Evolutionary conservation across 495 filamentous ascomycete genomes (phyloP).

Genomic region (Tuber melanosporum): DNA sequence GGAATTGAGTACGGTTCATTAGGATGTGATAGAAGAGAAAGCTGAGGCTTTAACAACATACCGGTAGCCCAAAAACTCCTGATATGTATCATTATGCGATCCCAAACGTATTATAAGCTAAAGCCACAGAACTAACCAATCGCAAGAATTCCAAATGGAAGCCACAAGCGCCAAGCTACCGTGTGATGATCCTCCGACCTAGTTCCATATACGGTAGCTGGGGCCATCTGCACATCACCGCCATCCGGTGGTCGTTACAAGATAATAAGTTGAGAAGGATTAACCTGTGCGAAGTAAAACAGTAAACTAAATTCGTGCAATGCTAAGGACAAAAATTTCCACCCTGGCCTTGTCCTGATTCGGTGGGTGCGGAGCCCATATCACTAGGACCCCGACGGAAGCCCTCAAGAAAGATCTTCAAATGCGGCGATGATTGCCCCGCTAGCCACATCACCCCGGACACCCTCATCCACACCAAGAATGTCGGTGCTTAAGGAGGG

Average conservation of each 20-base stretch:
- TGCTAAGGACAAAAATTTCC: background rate
- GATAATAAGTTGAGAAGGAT: background rate
- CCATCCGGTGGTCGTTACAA: background rate
- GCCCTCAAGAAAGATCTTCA: background rate
- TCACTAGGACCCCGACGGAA: background rate
- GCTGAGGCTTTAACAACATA: background rate
- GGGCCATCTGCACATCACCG: background rate
- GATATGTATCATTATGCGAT: background rate
- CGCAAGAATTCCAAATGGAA: background rate
- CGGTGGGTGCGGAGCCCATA: background rate
- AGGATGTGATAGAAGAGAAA: background rate
- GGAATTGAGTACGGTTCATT: background rate
- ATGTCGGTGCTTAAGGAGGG: background rate
- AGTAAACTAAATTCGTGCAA: background rate
- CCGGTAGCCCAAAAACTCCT: background rate
- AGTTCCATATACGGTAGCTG: background rate
- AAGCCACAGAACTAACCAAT: background rate
- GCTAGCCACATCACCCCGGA: background rate
- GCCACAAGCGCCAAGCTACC: background rate
- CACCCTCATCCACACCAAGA: background rate
- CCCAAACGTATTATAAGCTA: background rate
- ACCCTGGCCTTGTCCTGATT: background rate
- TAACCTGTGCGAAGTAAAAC: background rate
- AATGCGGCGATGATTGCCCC: background rate
- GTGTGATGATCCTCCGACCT: background rate